Evolutionary conservation across 352 stramenopile species (phyloP).

Genomic region (Phytophthora citrophthora): DNA sequence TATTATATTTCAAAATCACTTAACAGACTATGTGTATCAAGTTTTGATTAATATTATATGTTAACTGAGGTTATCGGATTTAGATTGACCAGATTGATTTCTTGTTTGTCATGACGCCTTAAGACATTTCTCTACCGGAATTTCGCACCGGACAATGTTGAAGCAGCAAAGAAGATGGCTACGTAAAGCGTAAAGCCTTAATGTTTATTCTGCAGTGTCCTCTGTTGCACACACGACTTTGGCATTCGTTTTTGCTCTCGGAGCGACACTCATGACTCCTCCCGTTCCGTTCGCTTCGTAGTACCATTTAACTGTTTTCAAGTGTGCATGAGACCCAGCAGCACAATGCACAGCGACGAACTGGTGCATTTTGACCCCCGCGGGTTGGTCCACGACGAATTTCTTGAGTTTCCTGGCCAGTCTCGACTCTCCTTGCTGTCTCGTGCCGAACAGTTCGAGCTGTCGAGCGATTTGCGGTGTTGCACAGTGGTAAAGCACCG

Average conservation of each 20-base stretch:
- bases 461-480: constrained; percentile 37
- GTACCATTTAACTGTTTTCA: constrained; percentile 32
- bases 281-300: constrained; percentile 19
- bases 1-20: too few relatives aligned
- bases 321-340: constrained; percentile 21
- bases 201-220: background rate
- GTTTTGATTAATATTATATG: too few relatives aligned
- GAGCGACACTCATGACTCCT: constrained; percentile 27
- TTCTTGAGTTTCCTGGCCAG: constrained; percentile 16
- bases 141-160: too few relatives aligned
- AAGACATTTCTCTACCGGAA: too few relatives aligned
- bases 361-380: constrained; percentile 23
- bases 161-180: too few relatives aligned
- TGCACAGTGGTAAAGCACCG: constrained; percentile 37
- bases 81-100: too few relatives aligned
- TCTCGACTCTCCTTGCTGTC: background rate
- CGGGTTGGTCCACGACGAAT: constrained; percentile 18
- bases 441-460: constrained; percentile 24
- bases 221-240: constrained; percentile 14
- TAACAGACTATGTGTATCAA: too few relatives aligned
- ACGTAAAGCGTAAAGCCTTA: background rate
- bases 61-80: too few relatives aligned
- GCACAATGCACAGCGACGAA: constrained; percentile 32
- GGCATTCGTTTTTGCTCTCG: background rate
- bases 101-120: too few relatives aligned